These are phyloP conservation scores for Eustoma russellianum DNA, from an alignment of 257 asterid species.

Conservation along the genomic window DNA sequence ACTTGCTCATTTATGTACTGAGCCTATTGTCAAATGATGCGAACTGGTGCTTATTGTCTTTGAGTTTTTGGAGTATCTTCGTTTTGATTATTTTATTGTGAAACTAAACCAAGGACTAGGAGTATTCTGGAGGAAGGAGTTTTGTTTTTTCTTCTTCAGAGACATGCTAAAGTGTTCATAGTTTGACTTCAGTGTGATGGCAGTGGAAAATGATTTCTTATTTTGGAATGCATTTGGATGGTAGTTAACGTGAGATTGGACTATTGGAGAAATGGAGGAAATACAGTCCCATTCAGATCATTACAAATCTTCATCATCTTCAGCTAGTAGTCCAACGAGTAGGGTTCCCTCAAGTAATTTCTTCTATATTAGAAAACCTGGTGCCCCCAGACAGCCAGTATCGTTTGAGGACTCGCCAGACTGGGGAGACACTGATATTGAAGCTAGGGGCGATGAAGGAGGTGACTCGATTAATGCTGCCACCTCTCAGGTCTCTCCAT, in stretches of 20 bases:
- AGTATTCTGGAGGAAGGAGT: slow-evolving; percentile 8
- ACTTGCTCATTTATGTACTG: too few species aligned
- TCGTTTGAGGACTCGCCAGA: slow-evolving; percentile 96
- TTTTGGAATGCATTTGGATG: slow-evolving; percentile 6
- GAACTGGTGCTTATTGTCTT: too few species aligned
- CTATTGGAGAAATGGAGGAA: slow-evolving; percentile 63
- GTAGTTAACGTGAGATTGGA: slow-evolving; percentile 6
- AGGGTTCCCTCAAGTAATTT: slow-evolving; percentile 93
- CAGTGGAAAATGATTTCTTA: neutral
- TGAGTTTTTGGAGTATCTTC: too few species aligned
- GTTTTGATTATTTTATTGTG: slow-evolving; percentile 7
- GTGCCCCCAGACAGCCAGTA: slow-evolving; percentile 76
- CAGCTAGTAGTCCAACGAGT: slow-evolving; percentile 92
- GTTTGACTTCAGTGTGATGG: neutral
- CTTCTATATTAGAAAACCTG: slow-evolving; percentile 88
- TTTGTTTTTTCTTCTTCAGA: slow-evolving; percentile 1
- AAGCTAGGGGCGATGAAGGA: slow-evolving; percentile 73
- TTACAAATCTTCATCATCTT: slow-evolving; percentile 89
- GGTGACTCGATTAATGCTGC: slow-evolving; percentile 77
- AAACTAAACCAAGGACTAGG: slow-evolving; percentile 4
- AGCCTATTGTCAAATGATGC: too few species aligned
- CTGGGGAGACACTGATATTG: slow-evolving; percentile 89
- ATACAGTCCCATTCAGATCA: slow-evolving; percentile 93
- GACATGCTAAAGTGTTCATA: slow-evolving; percentile 3
- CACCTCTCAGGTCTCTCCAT: slow-evolving; percentile 72